Base-by-base conservation (phyloP, 1,139 yeast genomes). In the Saccharomyces pastorianus region DNA sequence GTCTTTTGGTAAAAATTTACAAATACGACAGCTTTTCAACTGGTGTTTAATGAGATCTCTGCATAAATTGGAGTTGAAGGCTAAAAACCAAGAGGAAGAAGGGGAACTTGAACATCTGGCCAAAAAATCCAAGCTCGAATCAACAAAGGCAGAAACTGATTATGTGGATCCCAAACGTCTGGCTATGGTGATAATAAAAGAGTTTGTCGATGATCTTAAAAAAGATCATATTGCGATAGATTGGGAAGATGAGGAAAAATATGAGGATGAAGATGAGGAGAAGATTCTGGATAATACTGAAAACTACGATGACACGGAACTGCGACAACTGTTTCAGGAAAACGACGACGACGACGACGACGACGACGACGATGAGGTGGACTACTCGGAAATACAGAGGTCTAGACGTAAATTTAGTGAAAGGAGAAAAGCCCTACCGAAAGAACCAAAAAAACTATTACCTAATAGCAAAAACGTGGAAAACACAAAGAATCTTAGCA, bases 401-500 rank as follows among this genome's bases (percentile, higher is more conserved):
- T 38, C 44, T 9, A 38, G 44, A 6, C 44, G 44, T 38, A 38
- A 38, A 17, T 20, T 38, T n/a, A 50, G 51, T 44, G 58, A 44
- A 38, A 17, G 32, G 46, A 51, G 20, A 34, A 28, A 50, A 14
- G 38, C 47, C 14, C 14, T 46, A 49, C 50, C 8, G 28, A 23
- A 42, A 26, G 34, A 34, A 20, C 11, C 32, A 8, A 44, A 51
- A 13, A 48, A 34, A 1, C 52, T 54, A 46, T 52, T 66, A 42
- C 69, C 69, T n/a, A 67, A 67, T 53, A 59, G 62, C 29, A 67
- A 66, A 52, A 68, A 67, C 55, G 59, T 66, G 4, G 65, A 65
- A 46, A 68, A 68, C 55, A 62, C 62, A 38, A 65, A 61, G 46
- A 66, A 64, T 49, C 44, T 67, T 25, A 56, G 56, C 31, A 51